Conservation (phyloP, 129 eudicot genomes). For the Pulicaria dysenterica region DNA sequence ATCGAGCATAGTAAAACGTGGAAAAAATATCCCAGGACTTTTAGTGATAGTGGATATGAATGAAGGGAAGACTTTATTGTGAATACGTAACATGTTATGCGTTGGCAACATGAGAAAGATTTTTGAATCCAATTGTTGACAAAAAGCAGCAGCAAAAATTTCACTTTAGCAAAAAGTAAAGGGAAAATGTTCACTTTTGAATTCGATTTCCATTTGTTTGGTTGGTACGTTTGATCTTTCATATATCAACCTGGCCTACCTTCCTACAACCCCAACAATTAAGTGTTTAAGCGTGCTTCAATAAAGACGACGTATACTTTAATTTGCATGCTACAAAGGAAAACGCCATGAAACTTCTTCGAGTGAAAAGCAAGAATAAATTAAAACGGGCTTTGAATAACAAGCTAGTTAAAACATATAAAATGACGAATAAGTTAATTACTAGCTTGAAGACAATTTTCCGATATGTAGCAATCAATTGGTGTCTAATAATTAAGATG, state of each 20-base stretch:
- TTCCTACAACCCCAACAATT: conserved; percentile 3
- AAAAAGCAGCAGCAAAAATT: conserved; percentile 19
- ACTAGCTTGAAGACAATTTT: too few species aligned
- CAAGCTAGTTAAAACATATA: too few species aligned
- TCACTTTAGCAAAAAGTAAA: conserved; percentile 39
- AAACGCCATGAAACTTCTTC: conserved; percentile 25
- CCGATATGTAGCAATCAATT: too few species aligned
- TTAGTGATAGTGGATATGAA: conserved; percentile 20
- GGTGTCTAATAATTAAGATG: too few species aligned
- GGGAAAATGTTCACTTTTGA: conserved; percentile 28
- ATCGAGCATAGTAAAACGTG: neutral
- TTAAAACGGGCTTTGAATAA: conserved; percentile 14
- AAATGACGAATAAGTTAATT: too few species aligned
- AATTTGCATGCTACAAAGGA: conserved; percentile 19
- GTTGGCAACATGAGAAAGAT: conserved; percentile 33
- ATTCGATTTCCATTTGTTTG: conserved; percentile 34
- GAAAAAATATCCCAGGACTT: conserved; percentile 18
- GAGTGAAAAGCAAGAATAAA: conserved; percentile 25
- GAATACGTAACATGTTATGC: conserved; percentile 14
- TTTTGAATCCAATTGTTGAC: conserved; percentile 25
- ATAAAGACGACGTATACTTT: conserved; percentile 6
- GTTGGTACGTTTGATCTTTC: conserved; percentile 34
- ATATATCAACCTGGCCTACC: conserved; percentile 33
- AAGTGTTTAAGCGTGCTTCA: conserved; percentile 39
- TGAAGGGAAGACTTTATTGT: conserved; percentile 28